phyloP scores from a whole-genome alignment of 257 asterid genomes.

The Solanum commersonii region DNA sequence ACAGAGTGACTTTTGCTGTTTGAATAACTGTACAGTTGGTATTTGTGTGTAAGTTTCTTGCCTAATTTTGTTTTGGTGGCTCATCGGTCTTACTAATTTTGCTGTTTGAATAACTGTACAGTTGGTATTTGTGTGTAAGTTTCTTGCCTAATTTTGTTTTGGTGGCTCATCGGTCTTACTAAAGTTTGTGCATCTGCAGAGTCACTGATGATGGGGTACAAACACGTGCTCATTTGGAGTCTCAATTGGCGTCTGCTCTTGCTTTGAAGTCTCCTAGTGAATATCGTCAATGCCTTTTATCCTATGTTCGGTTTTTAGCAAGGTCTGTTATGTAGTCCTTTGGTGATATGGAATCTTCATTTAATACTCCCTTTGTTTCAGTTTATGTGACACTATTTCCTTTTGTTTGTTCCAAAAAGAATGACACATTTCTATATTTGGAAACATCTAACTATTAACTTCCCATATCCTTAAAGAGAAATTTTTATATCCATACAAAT shows the following conservation, averaged over 20 bases:
- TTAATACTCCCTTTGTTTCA: neutral
- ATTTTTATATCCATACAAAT: neutral
- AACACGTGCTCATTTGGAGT: conserved; percentile 95
- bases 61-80: neutral
- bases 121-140: neutral
- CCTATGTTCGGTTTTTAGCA: conserved; percentile 75
- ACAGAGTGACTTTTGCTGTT: neutral
- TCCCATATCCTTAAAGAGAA: neutral
- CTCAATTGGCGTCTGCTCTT: conserved; percentile 89
- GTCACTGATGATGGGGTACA: conserved; percentile 91
- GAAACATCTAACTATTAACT: neutral
- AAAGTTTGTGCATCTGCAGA: conserved; percentile 30
- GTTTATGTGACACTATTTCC: neutral
- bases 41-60: neutral
- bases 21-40: neutral
- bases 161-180: neutral
- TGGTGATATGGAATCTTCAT: neutral
- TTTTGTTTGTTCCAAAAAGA: neutral
- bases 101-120: neutral
- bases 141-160: neutral
- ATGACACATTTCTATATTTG: neutral
- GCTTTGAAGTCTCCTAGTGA: conserved; percentile 83
- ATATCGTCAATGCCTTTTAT: conserved; percentile 83
- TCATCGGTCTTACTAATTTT: neutral
- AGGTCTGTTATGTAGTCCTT: conserved; percentile 42